Evolutionary conservation across 2,329 filamentous ascomycete species (phyloP), one percentile per base, ranked within the genome.

Genomic region (Pleoardoris graminearum): DNA sequence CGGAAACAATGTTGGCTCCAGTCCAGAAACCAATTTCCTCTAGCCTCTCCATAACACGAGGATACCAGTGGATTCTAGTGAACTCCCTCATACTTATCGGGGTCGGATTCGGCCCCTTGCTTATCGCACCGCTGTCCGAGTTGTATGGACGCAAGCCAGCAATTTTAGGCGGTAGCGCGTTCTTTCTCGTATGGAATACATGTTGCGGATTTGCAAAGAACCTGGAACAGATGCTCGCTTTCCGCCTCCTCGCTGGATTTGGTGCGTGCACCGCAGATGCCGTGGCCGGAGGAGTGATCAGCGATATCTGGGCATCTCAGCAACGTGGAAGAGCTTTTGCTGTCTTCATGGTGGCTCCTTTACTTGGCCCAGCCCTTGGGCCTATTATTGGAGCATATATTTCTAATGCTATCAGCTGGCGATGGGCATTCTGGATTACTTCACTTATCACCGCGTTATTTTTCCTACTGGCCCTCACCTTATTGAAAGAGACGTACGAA

Each of bases 1-100:
- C 53, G 2, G 53, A 56, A 33, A 56, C 53, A 3, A 56, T 56
- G 53, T 44, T 56, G 4, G 81, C 84, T 2, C 76, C 84, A 0
- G 85, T 82, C 4, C 82, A 81, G 0, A 19, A 19, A 0, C 76
- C 81, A 59, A 75, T 88, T 2, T 75, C 80, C n/a, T 29, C 67
- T 3, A 66, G 78, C 14, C 80, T 79, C 48, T 55, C 68, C 4
- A 71, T 79, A 4, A 69, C 73, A 19, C 62, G 16, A 16, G 35
- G 51, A 17, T 73, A 78, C 59, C 72, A 79, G 7, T 65, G 72
- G 17, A 75, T 73, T 6, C 67, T 80, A 1, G 77, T 77, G 17
- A 75, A 78, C 5, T 71, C 76, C 0, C 54, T 80, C 25, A 68
- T 80, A 4, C 61, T 81, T 1, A 75, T 79, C 44, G 76, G 80